Conservation (phyloP, 306 rosid genomes). For the Begonia peltatifolia region DNA sequence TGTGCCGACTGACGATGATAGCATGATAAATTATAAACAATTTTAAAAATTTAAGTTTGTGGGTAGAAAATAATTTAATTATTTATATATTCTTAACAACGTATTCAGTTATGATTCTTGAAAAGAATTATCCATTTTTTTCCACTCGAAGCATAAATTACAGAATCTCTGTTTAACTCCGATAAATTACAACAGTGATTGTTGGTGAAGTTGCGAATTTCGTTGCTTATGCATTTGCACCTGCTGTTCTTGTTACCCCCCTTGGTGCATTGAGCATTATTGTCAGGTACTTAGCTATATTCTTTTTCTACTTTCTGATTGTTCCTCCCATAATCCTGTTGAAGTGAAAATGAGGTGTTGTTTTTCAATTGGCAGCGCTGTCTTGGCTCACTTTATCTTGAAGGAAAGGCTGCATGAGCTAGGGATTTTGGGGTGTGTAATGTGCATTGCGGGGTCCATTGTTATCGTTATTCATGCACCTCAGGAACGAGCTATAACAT, state of each 20-base stretch:
- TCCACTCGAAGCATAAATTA: no score
- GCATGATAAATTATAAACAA: no score
- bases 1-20: no score
- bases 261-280: conserved; percentile 90
- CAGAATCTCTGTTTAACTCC: not conserved
- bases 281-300: conserved; percentile 37
- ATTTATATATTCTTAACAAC: not conserved
- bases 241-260: conserved; percentile 83
- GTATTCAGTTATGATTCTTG: not conserved
- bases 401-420: conserved; percentile 59
- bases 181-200: conserved; percentile 51
- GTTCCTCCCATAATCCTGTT: not conserved
- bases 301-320: conserved; percentile 9
- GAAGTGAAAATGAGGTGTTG: not conserved
- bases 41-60: not conserved
- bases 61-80: not conserved
- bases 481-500: conserved; percentile 41
- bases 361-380: conserved; percentile 40
- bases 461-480: conserved; percentile 73
- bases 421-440: conserved; percentile 69
- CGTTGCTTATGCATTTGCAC: conserved; percentile 83
- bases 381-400: conserved; percentile 68
- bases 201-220: conserved; percentile 81
- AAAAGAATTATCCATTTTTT: no score
- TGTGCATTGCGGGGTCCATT: conserved; percentile 72